Percentiles rank a stretch among this genome's conserved stretches.
These are phyloP conservation scores for Kwoniella sp. DNA, from an alignment of 768 basidiomycete genomes.

Conservation along the genomic window DNA sequence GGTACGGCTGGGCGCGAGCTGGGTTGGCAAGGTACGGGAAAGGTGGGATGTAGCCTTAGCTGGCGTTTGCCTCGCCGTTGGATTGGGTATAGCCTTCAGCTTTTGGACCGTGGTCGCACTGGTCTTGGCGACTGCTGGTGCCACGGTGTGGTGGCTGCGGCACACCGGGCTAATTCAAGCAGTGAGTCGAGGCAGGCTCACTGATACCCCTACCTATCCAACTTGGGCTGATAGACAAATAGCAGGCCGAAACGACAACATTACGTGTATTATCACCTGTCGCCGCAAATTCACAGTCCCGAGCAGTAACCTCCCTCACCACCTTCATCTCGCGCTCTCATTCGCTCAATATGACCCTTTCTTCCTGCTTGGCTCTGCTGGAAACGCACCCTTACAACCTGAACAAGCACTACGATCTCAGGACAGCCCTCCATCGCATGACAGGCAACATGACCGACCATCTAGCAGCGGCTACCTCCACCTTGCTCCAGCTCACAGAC, in stretches of 20 bases:
- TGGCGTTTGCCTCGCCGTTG: conserved; percentile 5
- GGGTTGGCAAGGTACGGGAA: background rate
- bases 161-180: background rate
- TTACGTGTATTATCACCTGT: too few relatives aligned
- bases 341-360: conserved; percentile 19
- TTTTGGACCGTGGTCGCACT: conserved; percentile 1
- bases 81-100: conserved; percentile 11
- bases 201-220: too few relatives aligned
- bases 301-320: conserved; percentile 2
- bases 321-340: conserved; percentile 21
- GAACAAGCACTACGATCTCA: conserved; percentile 16
- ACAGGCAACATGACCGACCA: conserved; percentile 30
- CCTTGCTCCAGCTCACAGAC: conserved; percentile 25
- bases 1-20: too few relatives aligned
- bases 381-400: conserved; percentile 8
- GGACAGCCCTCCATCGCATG: conserved; percentile 26
- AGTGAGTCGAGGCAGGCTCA: too few relatives aligned
- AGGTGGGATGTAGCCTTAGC: conserved; percentile 30
- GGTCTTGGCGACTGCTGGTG: background rate
- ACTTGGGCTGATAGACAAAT: too few relatives aligned
- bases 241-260: too few relatives aligned
- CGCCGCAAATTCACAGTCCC: too few relatives aligned
- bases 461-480: conserved; percentile 30
- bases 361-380: conserved; percentile 15
- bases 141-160: background rate